Base-by-base conservation (phyloP, 2,329 filamentous ascomycete species). In the Emmonsiellopsis sp. region DNA sequence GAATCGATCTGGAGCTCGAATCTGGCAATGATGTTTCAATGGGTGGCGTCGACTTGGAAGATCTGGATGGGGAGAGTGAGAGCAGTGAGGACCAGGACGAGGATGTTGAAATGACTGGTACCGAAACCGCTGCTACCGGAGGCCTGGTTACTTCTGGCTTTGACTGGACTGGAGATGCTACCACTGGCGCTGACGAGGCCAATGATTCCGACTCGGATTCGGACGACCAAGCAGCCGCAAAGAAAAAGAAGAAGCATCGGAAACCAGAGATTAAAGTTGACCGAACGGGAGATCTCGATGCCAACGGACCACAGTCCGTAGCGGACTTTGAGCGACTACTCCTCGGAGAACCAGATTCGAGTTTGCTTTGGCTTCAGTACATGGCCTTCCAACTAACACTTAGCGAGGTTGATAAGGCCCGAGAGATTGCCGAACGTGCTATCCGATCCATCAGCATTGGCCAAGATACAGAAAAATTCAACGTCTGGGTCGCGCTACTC, bases 321-420 rank as follows among this genome's bases (percentile, higher is more conserved):
- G 88, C 87, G 58, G 94, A 98, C 70, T 98, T 90, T 69, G 94
- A 98, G 73, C 86, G 93, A 61, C 83, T 96, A 26, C 81, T 98
- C 42, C 82, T 98, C 20, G 89, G 90, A 53, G 87, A 95, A 67
- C 90, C 93, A 2, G 90, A 97, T 72, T 92, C 88, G n/a, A 94
- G 92, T 0, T 78, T 86, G 57, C 80, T 97, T 31, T 98, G 93
- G 93, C 88, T 96, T 52, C 82, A 89, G 60, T 98, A 98, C 74
- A 97, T 98, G 89, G 90, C 91, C n/a, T 95, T 95, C 79, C 89
- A 97, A 72, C 85, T 96, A 70, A 86, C 95, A 66, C 81, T 95
- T 51, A 89, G 89, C 66, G 93, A 98, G 71, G 78, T 94, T 16
- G 83, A 85, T 57, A 93, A 90, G 71, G 91, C 93, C 10, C 84